A percentile compares a stretch with the other conserved stretches of the same genome.
Evolutionary conservation across 129 eudicot species (phyloP).

Genomic region (Flaveria brownii): DNA sequence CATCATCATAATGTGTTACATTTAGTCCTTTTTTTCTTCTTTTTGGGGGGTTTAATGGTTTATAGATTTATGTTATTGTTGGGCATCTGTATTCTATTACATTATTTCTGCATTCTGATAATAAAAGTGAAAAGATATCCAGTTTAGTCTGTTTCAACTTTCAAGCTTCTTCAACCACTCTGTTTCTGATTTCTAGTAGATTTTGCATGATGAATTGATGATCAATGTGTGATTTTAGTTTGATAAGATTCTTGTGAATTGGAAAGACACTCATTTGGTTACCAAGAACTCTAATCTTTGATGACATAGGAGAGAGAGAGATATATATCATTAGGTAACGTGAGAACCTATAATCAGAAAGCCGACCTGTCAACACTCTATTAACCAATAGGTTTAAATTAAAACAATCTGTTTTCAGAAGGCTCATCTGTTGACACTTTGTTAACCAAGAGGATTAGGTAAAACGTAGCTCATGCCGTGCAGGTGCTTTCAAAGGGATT

Average conservation of each 20-base stretch:
- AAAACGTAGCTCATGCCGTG: too few relatives aligned
- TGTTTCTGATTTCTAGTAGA: conserved; percentile 8
- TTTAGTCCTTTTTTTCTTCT: neutral
- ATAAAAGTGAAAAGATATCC: conserved; percentile 37
- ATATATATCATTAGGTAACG: too few relatives aligned
- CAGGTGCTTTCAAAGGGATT: too few relatives aligned
- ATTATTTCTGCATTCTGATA: conserved; percentile 38
- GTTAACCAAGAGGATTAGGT: too few relatives aligned
- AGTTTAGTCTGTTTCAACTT: conserved; percentile 18
- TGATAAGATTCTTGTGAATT: conserved; percentile 15
- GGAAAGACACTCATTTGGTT: conserved; percentile 11
- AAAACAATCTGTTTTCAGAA: too few relatives aligned
- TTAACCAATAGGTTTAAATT: too few relatives aligned
- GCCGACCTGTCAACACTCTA: too few relatives aligned
- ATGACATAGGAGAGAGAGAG: neutral
- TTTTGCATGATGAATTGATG: conserved; percentile 21
- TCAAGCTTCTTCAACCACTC: neutral
- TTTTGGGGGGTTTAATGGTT: conserved; percentile 20
- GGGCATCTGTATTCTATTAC: conserved; percentile 39
- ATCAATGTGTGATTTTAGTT: neutral
- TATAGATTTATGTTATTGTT: conserved; percentile 25
- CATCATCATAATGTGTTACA: neutral
- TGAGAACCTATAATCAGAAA: too few relatives aligned
- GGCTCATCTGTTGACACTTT: too few relatives aligned
- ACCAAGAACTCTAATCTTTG: conserved; percentile 12